Conservation (phyloP, 495 filamentous ascomycete genomes). For the Daldinia bambusicola region DNA sequence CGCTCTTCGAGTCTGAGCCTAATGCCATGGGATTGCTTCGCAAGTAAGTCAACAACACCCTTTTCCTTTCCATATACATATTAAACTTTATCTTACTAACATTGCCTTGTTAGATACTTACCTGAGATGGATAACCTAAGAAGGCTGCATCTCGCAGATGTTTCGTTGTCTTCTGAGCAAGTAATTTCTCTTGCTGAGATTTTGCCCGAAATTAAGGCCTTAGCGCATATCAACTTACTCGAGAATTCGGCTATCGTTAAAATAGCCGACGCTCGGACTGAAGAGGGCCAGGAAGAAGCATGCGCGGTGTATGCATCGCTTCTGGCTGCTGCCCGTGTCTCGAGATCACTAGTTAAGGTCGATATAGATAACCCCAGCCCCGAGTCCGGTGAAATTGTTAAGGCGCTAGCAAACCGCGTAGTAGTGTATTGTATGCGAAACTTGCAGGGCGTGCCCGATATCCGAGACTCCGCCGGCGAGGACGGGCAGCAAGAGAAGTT, state of each 20-base stretch:
- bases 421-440: constrained; percentile 93
- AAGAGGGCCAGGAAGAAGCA: constrained; percentile 86
- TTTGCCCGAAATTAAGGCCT: constrained; percentile 80
- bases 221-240: constrained; percentile 88
- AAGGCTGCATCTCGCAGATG: constrained; percentile 87
- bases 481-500: constrained; percentile 53
- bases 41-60: constrained; percentile 56
- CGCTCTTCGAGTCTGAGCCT: constrained; percentile 78
- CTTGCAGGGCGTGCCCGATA: constrained; percentile 71
- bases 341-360: constrained; percentile 82
- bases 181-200: constrained; percentile 90
- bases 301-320: constrained; percentile 93
- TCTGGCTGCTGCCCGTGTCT: constrained; percentile 87
- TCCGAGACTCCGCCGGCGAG: constrained; percentile 45
- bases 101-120: constrained; percentile 65
- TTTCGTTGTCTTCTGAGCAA: constrained; percentile 85
- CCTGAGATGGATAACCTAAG: constrained; percentile 83
- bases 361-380: constrained; percentile 88
- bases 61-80: neutral
- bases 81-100: constrained; percentile 26
- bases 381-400: constrained; percentile 86
- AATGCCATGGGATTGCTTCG: constrained; percentile 79
- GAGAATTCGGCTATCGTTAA: constrained; percentile 79
- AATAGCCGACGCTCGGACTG: constrained; percentile 73
- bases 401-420: constrained; percentile 90